These are phyloP conservation scores for Vitis labrusca DNA, from an alignment of 164 flowering plant species.

Conservation along the genomic window DNA sequence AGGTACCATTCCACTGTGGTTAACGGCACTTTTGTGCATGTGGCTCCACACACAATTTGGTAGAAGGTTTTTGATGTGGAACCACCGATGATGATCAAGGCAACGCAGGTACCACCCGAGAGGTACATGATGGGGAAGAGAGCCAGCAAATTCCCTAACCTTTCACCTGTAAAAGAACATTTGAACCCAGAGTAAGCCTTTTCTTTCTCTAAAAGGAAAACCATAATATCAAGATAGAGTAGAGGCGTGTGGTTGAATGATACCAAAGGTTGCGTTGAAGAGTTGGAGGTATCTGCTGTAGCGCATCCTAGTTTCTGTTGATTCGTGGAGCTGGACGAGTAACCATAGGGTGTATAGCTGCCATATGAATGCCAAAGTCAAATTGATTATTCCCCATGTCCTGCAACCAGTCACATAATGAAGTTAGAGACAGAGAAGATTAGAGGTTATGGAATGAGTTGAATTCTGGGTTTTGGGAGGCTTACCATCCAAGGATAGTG, in stretches of 20 bases:
- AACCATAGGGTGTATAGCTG: slow-evolving; percentile 36
- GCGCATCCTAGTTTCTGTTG: slow-evolving; percentile 26
- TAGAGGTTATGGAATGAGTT: no score
- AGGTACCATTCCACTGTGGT: slow-evolving; percentile 72
- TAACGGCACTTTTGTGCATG: slow-evolving; percentile 36
- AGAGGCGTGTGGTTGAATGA: neutral
- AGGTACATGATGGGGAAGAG: slow-evolving; percentile 61
- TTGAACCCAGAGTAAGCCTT: no score
- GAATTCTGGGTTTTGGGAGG: no score
- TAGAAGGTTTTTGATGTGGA: slow-evolving; percentile 48
- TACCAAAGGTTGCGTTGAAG: slow-evolving; percentile 68
- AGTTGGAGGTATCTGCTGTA: slow-evolving; percentile 39
- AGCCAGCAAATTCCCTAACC: slow-evolving; percentile 39
- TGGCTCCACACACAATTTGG: slow-evolving; percentile 40
- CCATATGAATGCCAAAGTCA: slow-evolving; percentile 31
- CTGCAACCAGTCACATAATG: slow-evolving; percentile 2
- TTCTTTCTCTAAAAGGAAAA: no score
- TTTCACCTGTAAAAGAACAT: slow-evolving; percentile 46
- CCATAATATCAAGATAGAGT: neutral
- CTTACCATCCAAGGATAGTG: no score
- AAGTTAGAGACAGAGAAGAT: no score
- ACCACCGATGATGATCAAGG: slow-evolving; percentile 64
- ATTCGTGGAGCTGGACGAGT: slow-evolving; percentile 37
- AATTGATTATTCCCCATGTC: slow-evolving; percentile 24
- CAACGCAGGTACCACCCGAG: slow-evolving; percentile 70